Evolutionary conservation across 2,329 filamentous ascomycete species (phyloP).

Genomic region (Apiospora malaysiana): DNA sequence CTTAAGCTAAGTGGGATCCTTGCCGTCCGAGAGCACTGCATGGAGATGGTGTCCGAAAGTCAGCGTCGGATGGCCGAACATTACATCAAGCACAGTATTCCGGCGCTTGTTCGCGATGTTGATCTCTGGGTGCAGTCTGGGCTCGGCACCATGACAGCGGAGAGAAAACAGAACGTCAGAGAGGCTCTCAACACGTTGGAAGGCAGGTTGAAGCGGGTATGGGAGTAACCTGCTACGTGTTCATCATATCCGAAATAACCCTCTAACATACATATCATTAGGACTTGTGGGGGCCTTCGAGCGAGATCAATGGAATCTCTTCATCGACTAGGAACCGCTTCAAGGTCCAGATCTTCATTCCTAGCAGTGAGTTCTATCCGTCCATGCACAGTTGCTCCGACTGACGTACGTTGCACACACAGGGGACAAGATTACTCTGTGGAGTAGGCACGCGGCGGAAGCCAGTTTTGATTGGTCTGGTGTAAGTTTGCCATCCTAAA

Average conservation of each 20-base stretch:
- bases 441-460: neutral
- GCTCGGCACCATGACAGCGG: conserved; percentile 43
- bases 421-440: neutral
- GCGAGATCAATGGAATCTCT: neutral
- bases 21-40: conserved; percentile 48
- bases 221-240: neutral
- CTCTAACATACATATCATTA: neutral
- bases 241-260: too few relatives aligned
- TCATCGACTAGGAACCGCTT: neutral
- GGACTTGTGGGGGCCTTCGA: neutral
- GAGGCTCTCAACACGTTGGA: conserved; percentile 41
- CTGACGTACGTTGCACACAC: neutral
- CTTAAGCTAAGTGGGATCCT: conserved; percentile 50
- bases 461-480: neutral
- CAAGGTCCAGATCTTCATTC: neutral
- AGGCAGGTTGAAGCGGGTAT: conserved; percentile 29
- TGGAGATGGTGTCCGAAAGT: conserved; percentile 50
- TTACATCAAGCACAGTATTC: conserved; percentile 49
- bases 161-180: conserved; percentile 43
- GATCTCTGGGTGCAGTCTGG: conserved; percentile 53
- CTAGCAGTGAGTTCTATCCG: neutral
- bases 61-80: conserved; percentile 43
- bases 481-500: neutral
- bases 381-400: neutral
- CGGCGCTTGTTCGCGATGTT: conserved; percentile 47